A percentile compares a stretch with the other conserved stretches of the same genome.
phyloP scores from a whole-genome alignment of 1,284 basidiomycete genomes.

The Cutaneotrichosporon sp. region DNA sequence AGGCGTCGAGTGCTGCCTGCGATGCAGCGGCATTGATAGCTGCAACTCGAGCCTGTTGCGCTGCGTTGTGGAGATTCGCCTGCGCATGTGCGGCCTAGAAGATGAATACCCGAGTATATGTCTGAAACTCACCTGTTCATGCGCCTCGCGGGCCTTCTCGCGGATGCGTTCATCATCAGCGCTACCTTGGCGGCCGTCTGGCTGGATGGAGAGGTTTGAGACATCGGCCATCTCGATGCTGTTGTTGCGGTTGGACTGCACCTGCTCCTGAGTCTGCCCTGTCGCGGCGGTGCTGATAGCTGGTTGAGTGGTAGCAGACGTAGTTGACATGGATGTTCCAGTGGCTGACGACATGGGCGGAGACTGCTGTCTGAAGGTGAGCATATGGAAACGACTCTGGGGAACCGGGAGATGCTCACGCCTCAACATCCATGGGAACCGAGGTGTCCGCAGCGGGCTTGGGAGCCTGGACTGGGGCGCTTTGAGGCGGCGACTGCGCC shows the following conservation, averaged over 20 bases:
- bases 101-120: constrained; percentile 1
- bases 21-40: constrained; percentile 53
- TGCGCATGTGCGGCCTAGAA: constrained; percentile 50
- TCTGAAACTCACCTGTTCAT: constrained; percentile 46
- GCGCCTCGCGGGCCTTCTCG: constrained; percentile 51
- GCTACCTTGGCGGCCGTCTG: constrained; percentile 29
- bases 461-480: not conserved
- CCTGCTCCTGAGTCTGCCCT: not conserved
- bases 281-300: not conserved
- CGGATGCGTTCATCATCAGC: constrained; percentile 48
- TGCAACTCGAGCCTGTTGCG: constrained; percentile 53
- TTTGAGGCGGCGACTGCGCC: not conserved
- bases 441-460: constrained; percentile 7
- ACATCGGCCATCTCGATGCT: constrained; percentile 50
- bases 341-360: not conserved
- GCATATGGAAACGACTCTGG: not conserved
- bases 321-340: not conserved
- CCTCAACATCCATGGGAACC: constrained; percentile 36
- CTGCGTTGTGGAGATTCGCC: constrained; percentile 51
- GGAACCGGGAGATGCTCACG: constrained; percentile 22
- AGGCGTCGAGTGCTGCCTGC: constrained; percentile 48
- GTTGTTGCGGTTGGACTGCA: constrained; percentile 33
- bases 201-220: constrained; percentile 25
- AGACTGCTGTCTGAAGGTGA: not conserved
- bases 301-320: not conserved